Percentiles rank a stretch among this genome's conserved stretches.
These are phyloP conservation scores for Wakefieldia striispora DNA, from an alignment of 768 basidiomycete genomes.

Conservation along the genomic window DNA sequence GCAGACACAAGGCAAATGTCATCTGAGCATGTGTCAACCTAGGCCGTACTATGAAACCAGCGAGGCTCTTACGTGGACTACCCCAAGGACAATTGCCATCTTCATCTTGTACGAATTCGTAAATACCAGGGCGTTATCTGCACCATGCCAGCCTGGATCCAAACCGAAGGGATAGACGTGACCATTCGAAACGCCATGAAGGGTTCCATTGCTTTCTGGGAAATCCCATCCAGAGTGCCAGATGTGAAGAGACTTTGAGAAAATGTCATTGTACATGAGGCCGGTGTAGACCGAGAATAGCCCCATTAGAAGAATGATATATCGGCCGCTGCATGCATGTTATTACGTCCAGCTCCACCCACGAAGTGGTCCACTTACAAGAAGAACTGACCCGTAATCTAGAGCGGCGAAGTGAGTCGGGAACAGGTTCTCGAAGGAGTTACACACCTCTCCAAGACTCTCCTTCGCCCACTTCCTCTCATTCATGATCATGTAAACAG, in stretches of 20 bases:
- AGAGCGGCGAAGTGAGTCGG: conserved; percentile 13
- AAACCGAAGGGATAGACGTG: conserved; percentile 89
- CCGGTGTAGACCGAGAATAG: conserved; percentile 95
- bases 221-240: conserved; percentile 89
- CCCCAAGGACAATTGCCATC: conserved; percentile 95
- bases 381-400: conserved; percentile 90
- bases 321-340: conserved; percentile 72
- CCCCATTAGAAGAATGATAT: conserved; percentile 99
- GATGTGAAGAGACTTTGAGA: conserved; percentile 87
- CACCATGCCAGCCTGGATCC: conserved; percentile 93
- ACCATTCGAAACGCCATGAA: conserved; percentile 53
- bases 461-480: conserved; percentile 76
- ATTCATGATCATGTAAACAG: conserved; percentile 79
- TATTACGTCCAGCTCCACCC: conserved; percentile 11
- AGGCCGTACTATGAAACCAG: background rate
- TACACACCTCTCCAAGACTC: conserved; percentile 70
- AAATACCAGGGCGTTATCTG: conserved; percentile 89
- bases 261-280: conserved; percentile 98
- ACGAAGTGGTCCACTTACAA: conserved; percentile 56
- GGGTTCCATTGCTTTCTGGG: conserved; percentile 44
- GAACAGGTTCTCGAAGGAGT: background rate
- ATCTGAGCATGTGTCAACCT: conserved; percentile 55
- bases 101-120: conserved; percentile 99
- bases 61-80: conserved; percentile 75
- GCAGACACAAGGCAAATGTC: conserved; percentile 96